Evolutionary conservation across 2,329 filamentous ascomycete genomes (phyloP).

Genomic region (Coleophoma eucalyptorum): DNA sequence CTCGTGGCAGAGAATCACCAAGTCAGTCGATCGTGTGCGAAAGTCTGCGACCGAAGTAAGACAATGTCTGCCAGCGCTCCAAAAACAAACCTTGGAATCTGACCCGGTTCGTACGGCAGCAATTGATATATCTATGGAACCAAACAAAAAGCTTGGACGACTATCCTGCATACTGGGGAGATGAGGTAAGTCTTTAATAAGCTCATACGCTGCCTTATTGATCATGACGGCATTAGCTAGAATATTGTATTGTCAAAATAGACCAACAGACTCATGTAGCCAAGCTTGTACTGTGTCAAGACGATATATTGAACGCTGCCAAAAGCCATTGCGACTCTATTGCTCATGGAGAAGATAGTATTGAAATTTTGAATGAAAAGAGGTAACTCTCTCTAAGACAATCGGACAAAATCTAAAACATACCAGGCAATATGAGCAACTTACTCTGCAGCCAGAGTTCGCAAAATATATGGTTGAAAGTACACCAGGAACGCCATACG

Average conservation of each 20-base stretch:
- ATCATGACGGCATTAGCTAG: conserved; percentile 56
- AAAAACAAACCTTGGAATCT: too few relatives aligned
- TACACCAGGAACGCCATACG: conserved; percentile 93
- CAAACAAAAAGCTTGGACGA: conserved; percentile 91
- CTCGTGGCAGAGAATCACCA: too few relatives aligned
- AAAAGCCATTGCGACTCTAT: conserved; percentile 69
- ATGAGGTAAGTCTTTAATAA: conserved; percentile 64
- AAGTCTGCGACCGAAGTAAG: too few relatives aligned
- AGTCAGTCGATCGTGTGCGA: too few relatives aligned
- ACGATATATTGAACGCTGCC: conserved; percentile 82
- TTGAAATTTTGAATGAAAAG: conserved; percentile 31
- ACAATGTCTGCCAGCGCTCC: too few relatives aligned
- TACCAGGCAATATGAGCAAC: conserved; percentile 53
- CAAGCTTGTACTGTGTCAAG: conserved; percentile 83
- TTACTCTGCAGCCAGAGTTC: conserved; percentile 98
- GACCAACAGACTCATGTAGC: conserved; percentile 74
- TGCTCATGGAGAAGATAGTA: conserved; percentile 53
- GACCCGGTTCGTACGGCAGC: conserved; percentile 45
- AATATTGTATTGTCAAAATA: conserved; percentile 91
- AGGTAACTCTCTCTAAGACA: neutral
- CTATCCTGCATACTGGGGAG: conserved; percentile 95
- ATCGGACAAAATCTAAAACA: conserved; percentile 1
- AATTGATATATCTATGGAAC: conserved; percentile 94
- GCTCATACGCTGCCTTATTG: neutral
- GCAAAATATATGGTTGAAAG: conserved; percentile 98